A percentile compares a stretch with the other conserved stretches of the same genome.
Conservation (phyloP, 768 basidiomycete genomes). For the Termitomyces sp. region DNA sequence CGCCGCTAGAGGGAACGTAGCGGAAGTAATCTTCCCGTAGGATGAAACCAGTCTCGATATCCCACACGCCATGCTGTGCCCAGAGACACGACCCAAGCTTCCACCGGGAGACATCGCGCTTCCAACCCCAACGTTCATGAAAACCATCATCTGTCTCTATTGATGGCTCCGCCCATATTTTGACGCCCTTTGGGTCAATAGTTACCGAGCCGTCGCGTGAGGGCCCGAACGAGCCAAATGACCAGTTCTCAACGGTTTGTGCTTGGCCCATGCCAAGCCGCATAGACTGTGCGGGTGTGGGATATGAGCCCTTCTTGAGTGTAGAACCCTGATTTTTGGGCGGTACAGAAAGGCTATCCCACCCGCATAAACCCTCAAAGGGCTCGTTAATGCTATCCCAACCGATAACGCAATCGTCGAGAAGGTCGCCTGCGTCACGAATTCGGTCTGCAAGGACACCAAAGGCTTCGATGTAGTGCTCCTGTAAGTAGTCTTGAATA, state of each 20-base stretch:
- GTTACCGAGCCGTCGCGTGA: constrained; percentile 65
- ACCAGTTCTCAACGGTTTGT: constrained; percentile 78
- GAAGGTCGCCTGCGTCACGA: constrained; percentile 63
- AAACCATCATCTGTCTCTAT: constrained; percentile 38
- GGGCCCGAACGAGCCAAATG: constrained; percentile 78
- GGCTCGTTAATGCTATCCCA: constrained; percentile 99
- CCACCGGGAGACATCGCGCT: constrained; percentile 59
- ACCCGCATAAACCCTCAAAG: constrained; percentile 70
- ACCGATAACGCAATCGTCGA: constrained; percentile 88
- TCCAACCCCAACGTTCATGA: constrained; percentile 80
- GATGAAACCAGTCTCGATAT: constrained; percentile 60
- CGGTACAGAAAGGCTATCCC: constrained; percentile 60
- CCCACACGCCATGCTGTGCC: constrained; percentile 91
- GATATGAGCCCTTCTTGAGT: constrained; percentile 82
- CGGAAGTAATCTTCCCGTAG: constrained; percentile 76
- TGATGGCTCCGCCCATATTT: constrained; percentile 67
- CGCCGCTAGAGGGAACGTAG: constrained; percentile 33
- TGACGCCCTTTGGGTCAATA: constrained; percentile 79
- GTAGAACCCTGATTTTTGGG: constrained; percentile 65
- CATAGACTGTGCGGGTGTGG: constrained; percentile 81
- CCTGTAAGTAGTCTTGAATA: constrained; percentile 85
- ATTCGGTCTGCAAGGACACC: constrained; percentile 74
- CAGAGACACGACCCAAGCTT: constrained; percentile 76
- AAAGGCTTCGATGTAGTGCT: constrained; percentile 72
- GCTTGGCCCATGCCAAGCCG: constrained; percentile 84